Evolutionary conservation across 331 rosid genomes (phyloP).

Genomic region (Acacia concinna): DNA sequence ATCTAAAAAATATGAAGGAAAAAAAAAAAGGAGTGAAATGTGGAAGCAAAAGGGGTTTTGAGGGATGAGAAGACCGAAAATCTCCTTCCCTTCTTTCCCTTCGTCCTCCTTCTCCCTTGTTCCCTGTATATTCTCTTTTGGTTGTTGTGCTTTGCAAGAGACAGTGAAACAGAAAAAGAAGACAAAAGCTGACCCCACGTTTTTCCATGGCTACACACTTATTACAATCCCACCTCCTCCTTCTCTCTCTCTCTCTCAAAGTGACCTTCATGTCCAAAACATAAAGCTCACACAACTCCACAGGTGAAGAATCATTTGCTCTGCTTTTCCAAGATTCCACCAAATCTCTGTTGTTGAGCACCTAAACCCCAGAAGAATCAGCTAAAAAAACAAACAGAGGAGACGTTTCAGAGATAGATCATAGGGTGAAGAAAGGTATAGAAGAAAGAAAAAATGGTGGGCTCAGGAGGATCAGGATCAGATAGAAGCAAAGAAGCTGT

Average conservation of each 20-base stretch:
- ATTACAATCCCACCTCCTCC: constrained; percentile 8
- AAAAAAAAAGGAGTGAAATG: constrained; percentile 22
- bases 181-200: constrained; percentile 56
- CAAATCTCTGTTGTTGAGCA: background rate
- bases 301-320: constrained; percentile 29
- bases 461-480: constrained; percentile 70
- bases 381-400: background rate
- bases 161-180: constrained; percentile 21
- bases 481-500: constrained; percentile 99
- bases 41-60: background rate
- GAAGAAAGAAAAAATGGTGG: constrained; percentile 58
- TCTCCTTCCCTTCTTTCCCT: background rate
- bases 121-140: background rate
- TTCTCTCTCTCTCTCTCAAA: background rate
- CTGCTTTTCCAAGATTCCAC: constrained; percentile 7
- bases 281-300: background rate
- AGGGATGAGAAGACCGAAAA: background rate
- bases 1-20: background rate
- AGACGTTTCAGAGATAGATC: constrained; percentile 28
- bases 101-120: background rate
- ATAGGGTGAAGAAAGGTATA: background rate
- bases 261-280: background rate
- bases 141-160: constrained; percentile 35
- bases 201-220: constrained; percentile 37
- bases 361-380: background rate